Evolutionary conservation across 306 rosid species (phyloP), one percentile per base, ranked within the genome.

Genomic region (Castanopsis chinensis): DNA sequence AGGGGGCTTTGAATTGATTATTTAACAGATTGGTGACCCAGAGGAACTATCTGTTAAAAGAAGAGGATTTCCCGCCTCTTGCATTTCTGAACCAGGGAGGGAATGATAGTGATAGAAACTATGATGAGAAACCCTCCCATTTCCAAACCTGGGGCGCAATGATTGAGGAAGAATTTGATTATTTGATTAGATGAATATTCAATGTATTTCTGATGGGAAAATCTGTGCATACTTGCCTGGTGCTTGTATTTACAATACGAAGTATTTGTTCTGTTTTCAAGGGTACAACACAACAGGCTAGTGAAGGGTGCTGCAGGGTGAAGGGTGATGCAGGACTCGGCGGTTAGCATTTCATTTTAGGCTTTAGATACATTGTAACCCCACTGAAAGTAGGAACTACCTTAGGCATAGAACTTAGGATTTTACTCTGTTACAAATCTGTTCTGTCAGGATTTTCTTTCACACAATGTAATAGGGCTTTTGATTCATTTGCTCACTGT

Each of bases 1-100:
- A 87, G 91, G 91, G 86, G 82, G 8, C 81, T 83, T 78, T 85
- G 11, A 37, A 7, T 37, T 37, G 87, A 87, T 83, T 84, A 74
- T 70, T 80, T 78, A 80, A 79, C 71, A 80, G 85, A 83, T 82
- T 74, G 76, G 79, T 79, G 84, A 80, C 80, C 59, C 72, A 79
- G 81, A 82, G 70, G 67, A 83, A 83, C 70, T 74, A 76, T 72
- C 53, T 27, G 68, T 60, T 83, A 85, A 80, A 90, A 77, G 88
- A 72, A 61, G 88, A 83, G 80, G 86, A 78, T 85, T 70, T 82
- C 74, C 76, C 72, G 14, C 87, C 75, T 73, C 61, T 73, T 52
- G 71, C 81, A 53, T 71, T 69, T 49, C 49, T 37, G 71, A 72
- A 71, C 57, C 83, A 35, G 72, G 67, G 81, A 80, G 89, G 73